Conservation (phyloP, 176 grass and related monocot species). For the Carex scoparia region DNA sequence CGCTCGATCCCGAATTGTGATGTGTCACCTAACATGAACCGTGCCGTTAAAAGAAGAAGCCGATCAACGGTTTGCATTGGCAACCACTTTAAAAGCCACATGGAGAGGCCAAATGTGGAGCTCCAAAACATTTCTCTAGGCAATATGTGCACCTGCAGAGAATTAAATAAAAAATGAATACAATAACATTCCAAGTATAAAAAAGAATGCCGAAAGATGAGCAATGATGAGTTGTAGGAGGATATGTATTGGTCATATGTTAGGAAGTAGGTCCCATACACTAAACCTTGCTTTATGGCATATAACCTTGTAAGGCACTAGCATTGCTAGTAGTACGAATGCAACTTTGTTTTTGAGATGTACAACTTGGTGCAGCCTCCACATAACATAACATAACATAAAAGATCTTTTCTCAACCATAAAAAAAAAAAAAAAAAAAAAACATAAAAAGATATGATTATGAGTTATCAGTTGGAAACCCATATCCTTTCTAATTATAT, state of each 20-base stretch:
- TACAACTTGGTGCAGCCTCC: slow-evolving; percentile 45
- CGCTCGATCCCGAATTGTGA: slow-evolving; percentile 44
- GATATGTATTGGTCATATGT: slow-evolving; percentile 22
- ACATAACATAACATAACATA: not conserved
- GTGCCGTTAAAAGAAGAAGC: slow-evolving; percentile 41
- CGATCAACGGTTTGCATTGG: slow-evolving; percentile 43
- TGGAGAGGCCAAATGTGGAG: slow-evolving; percentile 72
- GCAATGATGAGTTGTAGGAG: slow-evolving; percentile 21
- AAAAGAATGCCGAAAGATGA: slow-evolving; percentile 28
- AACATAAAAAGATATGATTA: not conserved
- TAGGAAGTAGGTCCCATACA: slow-evolving; percentile 35
- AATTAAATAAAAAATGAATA: not conserved
- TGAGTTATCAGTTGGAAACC: slow-evolving; percentile 11
- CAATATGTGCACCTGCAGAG: slow-evolving; percentile 61
- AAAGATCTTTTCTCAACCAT: too few relatives aligned
- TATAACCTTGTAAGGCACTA: slow-evolving; percentile 31
- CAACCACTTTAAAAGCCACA: slow-evolving; percentile 51
- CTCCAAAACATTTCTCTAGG: slow-evolving; percentile 65
- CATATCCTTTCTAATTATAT: not conserved
- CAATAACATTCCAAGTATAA: slow-evolving; percentile 10
- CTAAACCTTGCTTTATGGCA: slow-evolving; percentile 28
- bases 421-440: too few relatives aligned
- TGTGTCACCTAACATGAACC: slow-evolving; percentile 54
- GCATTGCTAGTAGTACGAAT: slow-evolving; percentile 23
- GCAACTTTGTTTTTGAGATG: slow-evolving; percentile 22